Percentiles rank a stretch among this genome's conserved stretches.
phyloP scores from a whole-genome alignment of 371 early-diverging fungal genomes.

The Caulochytrium protostelioides region DNA sequence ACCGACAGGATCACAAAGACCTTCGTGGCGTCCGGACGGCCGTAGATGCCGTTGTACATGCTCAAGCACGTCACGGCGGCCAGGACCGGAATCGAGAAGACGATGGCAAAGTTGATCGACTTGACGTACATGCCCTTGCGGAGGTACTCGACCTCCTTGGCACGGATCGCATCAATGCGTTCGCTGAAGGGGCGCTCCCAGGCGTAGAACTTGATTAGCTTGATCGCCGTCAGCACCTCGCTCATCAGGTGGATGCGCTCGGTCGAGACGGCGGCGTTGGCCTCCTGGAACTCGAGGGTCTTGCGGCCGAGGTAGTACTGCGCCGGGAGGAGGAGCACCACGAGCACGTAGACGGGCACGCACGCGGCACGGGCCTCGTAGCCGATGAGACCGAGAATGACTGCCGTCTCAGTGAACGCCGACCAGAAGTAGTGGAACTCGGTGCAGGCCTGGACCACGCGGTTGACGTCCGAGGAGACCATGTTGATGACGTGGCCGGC shows the following conservation, averaged over 20 bases:
- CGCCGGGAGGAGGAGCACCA: slow-evolving; percentile 35
- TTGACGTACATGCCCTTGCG: slow-evolving; percentile 10
- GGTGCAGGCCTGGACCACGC: slow-evolving; percentile 33
- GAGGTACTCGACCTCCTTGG: slow-evolving; percentile 22
- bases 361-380: too few species aligned
- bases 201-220: slow-evolving; percentile 31
- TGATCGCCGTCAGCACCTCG: slow-evolving; percentile 47
- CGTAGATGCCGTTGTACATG: slow-evolving; percentile 37
- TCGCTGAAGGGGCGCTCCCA: slow-evolving; percentile 30
- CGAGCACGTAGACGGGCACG: slow-evolving; percentile 26
- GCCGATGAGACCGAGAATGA: not conserved
- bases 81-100: slow-evolving; percentile 44
- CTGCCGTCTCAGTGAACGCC: slow-evolving; percentile 28
- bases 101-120: slow-evolving; percentile 13
- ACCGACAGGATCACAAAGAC: slow-evolving; percentile 40
- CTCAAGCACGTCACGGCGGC: slow-evolving; percentile 40
- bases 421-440: slow-evolving; percentile 29
- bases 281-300: slow-evolving; percentile 14
- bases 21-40: slow-evolving; percentile 35
- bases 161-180: slow-evolving; percentile 11
- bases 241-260: slow-evolving; percentile 43
- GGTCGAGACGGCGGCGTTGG: slow-evolving; percentile 22
- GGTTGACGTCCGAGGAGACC: slow-evolving; percentile 58
- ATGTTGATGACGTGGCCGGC: slow-evolving; percentile 59
- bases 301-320: slow-evolving; percentile 32